Evolutionary conservation across 2,329 filamentous ascomycete genomes (phyloP).

Genomic region (Fusarium chuoi): DNA sequence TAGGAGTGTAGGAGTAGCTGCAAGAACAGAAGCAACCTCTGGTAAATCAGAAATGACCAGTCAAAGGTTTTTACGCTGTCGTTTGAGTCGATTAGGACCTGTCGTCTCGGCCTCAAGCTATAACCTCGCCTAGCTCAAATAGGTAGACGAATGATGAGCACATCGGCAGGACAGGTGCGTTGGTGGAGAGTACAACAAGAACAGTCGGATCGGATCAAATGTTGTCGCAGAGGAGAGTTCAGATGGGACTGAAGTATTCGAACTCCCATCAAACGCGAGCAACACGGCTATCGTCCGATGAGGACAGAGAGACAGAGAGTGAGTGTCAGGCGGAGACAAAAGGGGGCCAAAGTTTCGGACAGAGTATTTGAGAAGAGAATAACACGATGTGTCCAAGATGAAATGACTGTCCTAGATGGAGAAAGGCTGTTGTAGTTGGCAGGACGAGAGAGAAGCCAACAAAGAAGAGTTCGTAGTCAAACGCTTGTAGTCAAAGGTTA

Average conservation of each 20-base stretch:
- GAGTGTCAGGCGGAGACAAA: slow-evolving; percentile 25
- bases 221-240: background rate
- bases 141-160: slow-evolving; percentile 5
- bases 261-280: slow-evolving; percentile 19
- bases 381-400: slow-evolving; percentile 17
- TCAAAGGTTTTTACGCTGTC: background rate
- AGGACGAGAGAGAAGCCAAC: background rate
- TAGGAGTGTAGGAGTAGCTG: slow-evolving; percentile 18
- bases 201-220: background rate
- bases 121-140: slow-evolving; percentile 1
- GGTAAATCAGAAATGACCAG: slow-evolving; percentile 8
- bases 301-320: slow-evolving; percentile 19
- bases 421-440: background rate
- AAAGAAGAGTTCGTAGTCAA: slow-evolving; percentile 3
- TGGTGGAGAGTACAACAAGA: background rate
- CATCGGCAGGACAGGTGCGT: background rate
- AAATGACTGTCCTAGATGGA: background rate
- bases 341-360: slow-evolving; percentile 25
- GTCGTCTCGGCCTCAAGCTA: slow-evolving; percentile 1
- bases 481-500: background rate
- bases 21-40: slow-evolving; percentile 1
- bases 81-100: slow-evolving; percentile 10
- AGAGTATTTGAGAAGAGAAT: slow-evolving; percentile 19
- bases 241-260: background rate
- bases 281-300: slow-evolving; percentile 26